Base-by-base conservation (phyloP, 1,139 yeast genomes). In the Sugiyamaella neomexicana region DNA sequence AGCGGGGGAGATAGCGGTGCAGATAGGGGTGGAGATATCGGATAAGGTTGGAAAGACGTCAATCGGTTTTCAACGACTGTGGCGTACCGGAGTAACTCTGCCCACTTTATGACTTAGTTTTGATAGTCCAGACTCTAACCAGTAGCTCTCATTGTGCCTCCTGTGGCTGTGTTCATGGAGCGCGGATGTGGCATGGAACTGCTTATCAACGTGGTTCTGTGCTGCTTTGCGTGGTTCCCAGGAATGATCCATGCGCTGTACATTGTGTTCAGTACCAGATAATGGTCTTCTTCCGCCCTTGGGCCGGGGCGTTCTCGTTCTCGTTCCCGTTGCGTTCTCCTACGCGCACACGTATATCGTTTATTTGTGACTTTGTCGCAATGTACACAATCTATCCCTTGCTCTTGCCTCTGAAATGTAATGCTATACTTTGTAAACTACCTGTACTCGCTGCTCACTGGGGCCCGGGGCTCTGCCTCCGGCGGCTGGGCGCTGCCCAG, bases 111-210 rank as follows among this genome's bases (percentile, higher is more conserved):
- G n/a, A n/a, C n/a, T n/a, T n/a, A n/a, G n/a, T 20, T 36, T 34
- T 17, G 9, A 9, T n/a, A 2, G 39, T 31, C 36, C 4, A 10
- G 36, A 36, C 4, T 13, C 16, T 45, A 6, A 12, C 40, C 29
- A 34, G 54, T 50, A 71, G 90, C 90, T 29, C 66, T 85, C 65
- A 70, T 86, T 62, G 73, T 85, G 59, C 91, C 91, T 50, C 91
- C 91, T 54, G 72, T 86, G 59, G 91, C 90, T 59, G 93, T 86
- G 15, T 83, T 84, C 71, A 69, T 84, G 60, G 89, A 85, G 72
- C 74, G 77, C 62, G 93, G 91, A 38, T 81, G 87, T 68, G 71
- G 78, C 20, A 67, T 74, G 15, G 75, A 85, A 36, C 73, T 86
- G 52, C 72, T 83, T 53, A 74, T 86, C 67, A 83, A 83, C 71